Percentiles rank a stretch among this genome's conserved stretches.
These are phyloP conservation scores for Hippophae tibetana DNA, from an alignment of 306 rosid genomes.

Conservation along the genomic window DNA sequence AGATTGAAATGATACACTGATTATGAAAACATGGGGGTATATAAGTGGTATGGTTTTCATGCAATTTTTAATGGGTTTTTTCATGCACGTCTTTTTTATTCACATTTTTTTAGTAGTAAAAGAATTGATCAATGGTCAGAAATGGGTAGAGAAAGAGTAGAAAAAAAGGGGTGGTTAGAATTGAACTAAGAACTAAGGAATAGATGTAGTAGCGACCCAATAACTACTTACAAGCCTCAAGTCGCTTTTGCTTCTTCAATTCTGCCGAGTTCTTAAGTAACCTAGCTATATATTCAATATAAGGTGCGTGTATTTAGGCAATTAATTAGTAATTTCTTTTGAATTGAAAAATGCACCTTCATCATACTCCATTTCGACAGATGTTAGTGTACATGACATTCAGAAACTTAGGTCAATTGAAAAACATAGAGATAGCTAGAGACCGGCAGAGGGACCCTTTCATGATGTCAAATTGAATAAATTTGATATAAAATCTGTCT, in stretches of 20 bases:
- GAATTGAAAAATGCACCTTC: background rate
- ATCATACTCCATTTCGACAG: background rate
- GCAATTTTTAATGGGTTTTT: background rate
- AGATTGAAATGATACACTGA: too few species aligned
- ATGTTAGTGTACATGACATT: background rate
- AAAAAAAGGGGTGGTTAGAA: slow-evolving; percentile 33
- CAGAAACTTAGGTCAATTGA: background rate
- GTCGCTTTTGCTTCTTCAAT: slow-evolving; percentile 58
- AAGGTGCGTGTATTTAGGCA: background rate
- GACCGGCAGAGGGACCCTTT: too few species aligned
- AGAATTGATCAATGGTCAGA: background rate
- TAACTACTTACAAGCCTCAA: too few species aligned
- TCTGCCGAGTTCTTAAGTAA: slow-evolving; percentile 54
- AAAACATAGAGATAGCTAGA: too few species aligned
- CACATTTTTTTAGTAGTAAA: background rate
- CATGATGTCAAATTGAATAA: too few species aligned
- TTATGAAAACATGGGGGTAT: background rate
- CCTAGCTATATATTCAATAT: slow-evolving; percentile 25
- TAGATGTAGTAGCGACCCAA: background rate
- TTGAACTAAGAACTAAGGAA: slow-evolving; percentile 19
- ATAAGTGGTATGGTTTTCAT: background rate
- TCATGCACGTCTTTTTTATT: background rate
- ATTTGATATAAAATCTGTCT: too few species aligned
- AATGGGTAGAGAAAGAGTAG: background rate
- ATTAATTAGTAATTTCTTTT: background rate